A percentile compares a stretch with the other conserved stretches of the same genome.
Conservation (phyloP, 305 asterid genomes). For the Rubia tinctorum region DNA sequence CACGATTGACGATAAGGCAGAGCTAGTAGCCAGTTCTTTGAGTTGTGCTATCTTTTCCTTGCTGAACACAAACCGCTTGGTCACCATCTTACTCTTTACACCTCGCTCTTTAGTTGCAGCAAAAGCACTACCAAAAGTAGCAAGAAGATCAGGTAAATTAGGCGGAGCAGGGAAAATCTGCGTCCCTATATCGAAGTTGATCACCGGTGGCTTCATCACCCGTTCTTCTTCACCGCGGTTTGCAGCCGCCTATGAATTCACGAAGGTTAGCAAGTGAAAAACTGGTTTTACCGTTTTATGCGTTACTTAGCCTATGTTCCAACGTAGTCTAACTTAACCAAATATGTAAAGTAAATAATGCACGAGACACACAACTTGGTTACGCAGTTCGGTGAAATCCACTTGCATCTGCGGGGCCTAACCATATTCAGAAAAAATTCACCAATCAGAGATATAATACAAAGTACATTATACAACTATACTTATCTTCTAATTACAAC, state of each 20-base stretch:
- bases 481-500: too few relatives aligned
- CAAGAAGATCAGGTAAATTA: not conserved
- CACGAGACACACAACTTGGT: too few relatives aligned
- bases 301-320: too few relatives aligned
- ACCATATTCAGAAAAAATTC: too few relatives aligned
- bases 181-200: conserved; percentile 8
- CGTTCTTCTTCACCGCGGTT: conserved; percentile 12
- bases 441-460: too few relatives aligned
- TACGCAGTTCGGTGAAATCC: too few relatives aligned
- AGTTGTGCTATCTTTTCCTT: not conserved
- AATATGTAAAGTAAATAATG: too few relatives aligned
- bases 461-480: too few relatives aligned
- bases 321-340: too few relatives aligned
- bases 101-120: not conserved
- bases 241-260: conserved; percentile 36
- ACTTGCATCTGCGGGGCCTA: too few relatives aligned
- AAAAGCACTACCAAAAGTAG: not conserved
- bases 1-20: not conserved
- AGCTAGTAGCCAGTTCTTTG: not conserved
- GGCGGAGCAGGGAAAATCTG: conserved; percentile 19
- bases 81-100: conserved; percentile 9
- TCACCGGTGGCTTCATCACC: conserved; percentile 5
- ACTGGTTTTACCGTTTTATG: too few relatives aligned
- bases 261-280: conserved; percentile 29
- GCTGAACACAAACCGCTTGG: conserved; percentile 22